A percentile compares a stretch with the other conserved stretches of the same genome.
phyloP scores from a whole-genome alignment of 352 stramenopile species.

The Plasmopara viticola region DNA sequence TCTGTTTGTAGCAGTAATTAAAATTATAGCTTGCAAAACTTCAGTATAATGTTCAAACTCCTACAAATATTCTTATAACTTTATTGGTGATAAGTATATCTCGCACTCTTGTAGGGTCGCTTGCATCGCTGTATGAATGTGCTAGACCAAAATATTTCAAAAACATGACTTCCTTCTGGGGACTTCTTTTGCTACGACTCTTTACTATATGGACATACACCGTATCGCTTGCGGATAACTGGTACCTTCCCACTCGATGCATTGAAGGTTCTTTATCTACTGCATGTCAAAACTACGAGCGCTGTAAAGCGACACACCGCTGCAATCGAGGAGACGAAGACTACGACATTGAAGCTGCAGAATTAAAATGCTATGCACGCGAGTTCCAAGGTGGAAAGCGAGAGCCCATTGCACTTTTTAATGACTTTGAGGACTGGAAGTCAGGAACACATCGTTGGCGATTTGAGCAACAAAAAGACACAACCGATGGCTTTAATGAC shows the following conservation, averaged over 20 bases:
- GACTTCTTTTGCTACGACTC: conserved; percentile 2
- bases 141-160: neutral
- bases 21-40: no score
- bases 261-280: conserved; percentile 34
- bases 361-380: conserved; percentile 70
- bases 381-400: conserved; percentile 78
- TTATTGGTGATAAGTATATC: no score
- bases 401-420: conserved; percentile 69
- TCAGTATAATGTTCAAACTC: no score
- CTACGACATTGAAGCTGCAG: conserved; percentile 77
- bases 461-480: conserved; percentile 19
- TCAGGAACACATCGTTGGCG: conserved; percentile 73
- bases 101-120: neutral
- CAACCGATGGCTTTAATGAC: conserved; percentile 6
- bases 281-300: conserved; percentile 76
- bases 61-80: no score
- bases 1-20: no score
- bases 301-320: conserved; percentile 92
- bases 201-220: neutral
- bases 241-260: conserved; percentile 58
- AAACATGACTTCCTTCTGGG: conserved; percentile 1
- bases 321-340: conserved; percentile 87
- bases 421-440: conserved; percentile 96
- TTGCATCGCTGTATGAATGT: neutral
- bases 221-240: conserved; percentile 31